These are phyloP conservation scores for Coelastrella sp. DNA, from an alignment of 139 green algal species.

Conservation along the genomic window DNA sequence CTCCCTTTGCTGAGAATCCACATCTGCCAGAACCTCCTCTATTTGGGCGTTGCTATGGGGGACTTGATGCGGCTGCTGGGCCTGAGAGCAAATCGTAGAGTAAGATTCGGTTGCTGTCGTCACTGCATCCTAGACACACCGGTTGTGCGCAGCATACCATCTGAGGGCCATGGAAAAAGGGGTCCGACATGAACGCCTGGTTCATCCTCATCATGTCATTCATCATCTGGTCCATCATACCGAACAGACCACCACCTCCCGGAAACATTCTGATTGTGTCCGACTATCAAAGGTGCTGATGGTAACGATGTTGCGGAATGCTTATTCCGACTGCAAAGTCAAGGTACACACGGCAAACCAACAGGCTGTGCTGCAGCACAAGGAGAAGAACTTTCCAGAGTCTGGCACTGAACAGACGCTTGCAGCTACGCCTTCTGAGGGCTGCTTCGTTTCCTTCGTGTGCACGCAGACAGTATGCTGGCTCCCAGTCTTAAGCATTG, in stretches of 20 bases:
- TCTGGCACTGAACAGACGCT: no score
- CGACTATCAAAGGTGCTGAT: neutral
- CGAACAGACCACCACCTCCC: conserved; percentile 44
- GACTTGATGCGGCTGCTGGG: conserved; percentile 9
- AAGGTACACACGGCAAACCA: no score
- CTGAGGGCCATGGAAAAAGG: neutral
- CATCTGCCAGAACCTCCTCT: conserved; percentile 14
- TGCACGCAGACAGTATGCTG: no score
- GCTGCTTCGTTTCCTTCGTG: no score
- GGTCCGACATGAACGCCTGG: conserved; percentile 32
- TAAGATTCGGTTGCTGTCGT: neutral
- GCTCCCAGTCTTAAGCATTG: no score
- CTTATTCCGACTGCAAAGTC: neutral
- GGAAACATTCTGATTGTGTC: conserved; percentile 42
- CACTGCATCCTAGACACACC: neutral
- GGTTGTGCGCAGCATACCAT: neutral
- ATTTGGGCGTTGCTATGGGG: neutral
- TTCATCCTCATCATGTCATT: conserved; percentile 22
- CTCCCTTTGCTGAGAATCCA: neutral
- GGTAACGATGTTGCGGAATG: neutral
- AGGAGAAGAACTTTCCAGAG: no score
- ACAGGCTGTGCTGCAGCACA: no score
- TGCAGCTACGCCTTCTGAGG: no score
- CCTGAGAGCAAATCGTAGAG: neutral
- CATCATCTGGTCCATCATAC: conserved; percentile 56